Percentiles rank a stretch among this genome's conserved stretches.
These are phyloP conservation scores for Hysterium pulicare DNA, from an alignment of 2,329 filamentous ascomycete species.

Conservation along the genomic window DNA sequence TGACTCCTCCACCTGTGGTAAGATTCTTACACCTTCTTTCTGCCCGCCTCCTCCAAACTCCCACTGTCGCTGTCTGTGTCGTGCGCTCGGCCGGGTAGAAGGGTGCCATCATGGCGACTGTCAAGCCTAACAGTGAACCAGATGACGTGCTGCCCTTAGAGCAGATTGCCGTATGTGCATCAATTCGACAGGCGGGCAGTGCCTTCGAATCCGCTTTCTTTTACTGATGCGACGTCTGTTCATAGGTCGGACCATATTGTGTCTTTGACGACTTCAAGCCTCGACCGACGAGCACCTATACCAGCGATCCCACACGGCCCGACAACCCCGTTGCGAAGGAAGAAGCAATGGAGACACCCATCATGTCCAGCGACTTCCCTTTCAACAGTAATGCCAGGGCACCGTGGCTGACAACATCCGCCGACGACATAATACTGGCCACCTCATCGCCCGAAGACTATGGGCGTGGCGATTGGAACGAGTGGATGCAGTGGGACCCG, in stretches of 20 bases:
- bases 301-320: slow-evolving; percentile 3
- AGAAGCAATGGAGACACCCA: slow-evolving; percentile 32
- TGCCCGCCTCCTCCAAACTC: slow-evolving; percentile 4
- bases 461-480: slow-evolving; percentile 41
- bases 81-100: slow-evolving; percentile 1
- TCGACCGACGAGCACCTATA: slow-evolving; percentile 16
- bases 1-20: slow-evolving; percentile 13
- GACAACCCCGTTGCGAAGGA: background rate
- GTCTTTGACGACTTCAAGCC: slow-evolving; percentile 35
- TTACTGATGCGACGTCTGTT: background rate
- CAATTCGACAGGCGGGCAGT: background rate
- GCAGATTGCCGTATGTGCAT: slow-evolving; percentile 36
- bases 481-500: slow-evolving; percentile 49
- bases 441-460: slow-evolving; percentile 27
- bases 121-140: slow-evolving; percentile 21
- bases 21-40: slow-evolving; percentile 9
- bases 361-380: slow-evolving; percentile 31
- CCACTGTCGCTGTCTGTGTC: slow-evolving; percentile 1
- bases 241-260: slow-evolving; percentile 38
- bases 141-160: slow-evolving; percentile 37
- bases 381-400: slow-evolving; percentile 25
- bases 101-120: slow-evolving; percentile 14
- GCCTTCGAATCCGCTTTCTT: background rate
- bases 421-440: slow-evolving; percentile 30
- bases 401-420: slow-evolving; percentile 33